Base-by-base conservation (phyloP, 768 basidiomycete species). In the Russula olivacea region DNA sequence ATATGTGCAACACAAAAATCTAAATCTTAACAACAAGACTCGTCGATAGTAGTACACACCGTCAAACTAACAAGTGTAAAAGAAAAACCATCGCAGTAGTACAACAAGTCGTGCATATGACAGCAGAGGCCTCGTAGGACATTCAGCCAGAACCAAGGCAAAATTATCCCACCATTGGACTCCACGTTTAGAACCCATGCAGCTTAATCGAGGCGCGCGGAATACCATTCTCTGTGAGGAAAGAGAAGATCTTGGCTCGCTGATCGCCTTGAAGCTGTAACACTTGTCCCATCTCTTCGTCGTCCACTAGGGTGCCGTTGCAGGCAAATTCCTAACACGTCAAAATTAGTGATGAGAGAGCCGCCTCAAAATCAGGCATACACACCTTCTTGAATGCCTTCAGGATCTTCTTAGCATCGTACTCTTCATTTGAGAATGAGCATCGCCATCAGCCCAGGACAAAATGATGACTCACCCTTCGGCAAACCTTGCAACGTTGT, bases 231-330 rank as follows among this genome's bases (percentile, higher is more conserved):
- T 90, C 87, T 65, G 81, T 79, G 68, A 99, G 86, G 82, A 98
- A 98, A 54, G 79, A 83, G 58, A 83, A 84, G 68, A 98, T 96
- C 81, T 95, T 94, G 73, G 81, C 75, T 56, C 97, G 85, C 76
- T 99, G 97, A 77, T 99, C 97, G 65, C 97, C 97, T 75, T 98
- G 97, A 67, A 99, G 87, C 78, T 99, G 97, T 72, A 99, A 92
- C 74, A 99, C 92, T 78, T 94, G 83, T 61, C 97, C 97, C 79
- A 93, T 85, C 78, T 94, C 92, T 74, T 91, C 91, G 77, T 97
- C 92, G 58, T 94, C 91, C 68, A 97, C 91, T 69, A 99, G 84
- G 55, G 89, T 95, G 69, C 97, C 97, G 77, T 99, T 99, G 80
- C 95, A 98, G 68, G 95, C 95, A 69, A 98, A 97, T 81, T 97